These are phyloP conservation scores for Daldinia sp. DNA, from an alignment of 2,329 filamentous ascomycete genomes.

Conservation along the genomic window DNA sequence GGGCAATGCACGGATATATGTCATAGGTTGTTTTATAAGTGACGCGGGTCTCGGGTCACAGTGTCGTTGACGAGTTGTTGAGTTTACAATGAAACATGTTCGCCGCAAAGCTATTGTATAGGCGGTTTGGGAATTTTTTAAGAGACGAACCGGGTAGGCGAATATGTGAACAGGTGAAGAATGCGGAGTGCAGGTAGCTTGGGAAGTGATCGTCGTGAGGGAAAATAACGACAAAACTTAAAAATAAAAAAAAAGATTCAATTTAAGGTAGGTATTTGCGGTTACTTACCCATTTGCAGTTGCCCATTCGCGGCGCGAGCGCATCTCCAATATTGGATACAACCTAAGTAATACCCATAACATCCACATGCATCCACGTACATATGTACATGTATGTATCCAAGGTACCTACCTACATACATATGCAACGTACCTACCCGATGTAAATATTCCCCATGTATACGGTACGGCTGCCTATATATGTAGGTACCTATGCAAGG, in stretches of 20 bases:
- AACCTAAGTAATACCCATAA: too few relatives aligned
- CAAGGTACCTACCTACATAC: neutral
- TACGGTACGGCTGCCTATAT: constrained; percentile 8
- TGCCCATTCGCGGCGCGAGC: neutral
- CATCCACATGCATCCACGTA: too few relatives aligned
- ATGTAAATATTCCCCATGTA: too few relatives aligned
- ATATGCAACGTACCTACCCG: neutral
- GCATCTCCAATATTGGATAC: neutral
- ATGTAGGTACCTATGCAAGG: too few relatives aligned
- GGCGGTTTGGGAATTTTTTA: constrained; percentile 1
- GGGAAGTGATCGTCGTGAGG: constrained; percentile 11
- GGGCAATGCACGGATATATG: neutral
- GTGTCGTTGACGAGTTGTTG: constrained; percentile 12
- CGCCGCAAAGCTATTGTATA: neutral
- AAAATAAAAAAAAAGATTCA: constrained; percentile 7
- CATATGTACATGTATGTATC: neutral
- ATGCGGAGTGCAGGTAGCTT: constrained; percentile 12
- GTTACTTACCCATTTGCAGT: constrained; percentile 14
- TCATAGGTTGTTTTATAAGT: neutral
- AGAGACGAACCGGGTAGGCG: neutral
- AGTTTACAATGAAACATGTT: constrained; percentile 16
- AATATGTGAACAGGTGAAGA: constrained; percentile 10
- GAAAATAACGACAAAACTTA: constrained; percentile 13
- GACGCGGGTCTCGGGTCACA: constrained; percentile 24
- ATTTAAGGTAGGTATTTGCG: constrained; percentile 24